phyloP scores from a whole-genome alignment of 495 filamentous ascomycete species.

The Tuber microsphaerosporum region DNA sequence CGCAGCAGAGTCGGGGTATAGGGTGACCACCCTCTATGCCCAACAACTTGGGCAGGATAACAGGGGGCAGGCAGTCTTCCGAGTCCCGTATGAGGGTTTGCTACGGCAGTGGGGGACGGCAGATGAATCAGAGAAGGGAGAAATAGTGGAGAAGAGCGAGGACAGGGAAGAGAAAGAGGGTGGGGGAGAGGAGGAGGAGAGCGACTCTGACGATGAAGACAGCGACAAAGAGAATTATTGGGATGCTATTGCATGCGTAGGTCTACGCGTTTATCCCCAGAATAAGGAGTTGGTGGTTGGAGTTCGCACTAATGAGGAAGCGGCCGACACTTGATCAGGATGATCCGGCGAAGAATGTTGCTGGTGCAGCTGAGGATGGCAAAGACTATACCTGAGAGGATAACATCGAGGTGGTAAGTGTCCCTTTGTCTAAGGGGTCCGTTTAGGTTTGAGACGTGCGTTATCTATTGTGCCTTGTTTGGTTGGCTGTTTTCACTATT shows the following conservation, averaged over 20 bases:
- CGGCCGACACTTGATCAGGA: conserved; percentile 28
- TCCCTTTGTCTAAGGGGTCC: neutral
- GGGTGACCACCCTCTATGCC: neutral
- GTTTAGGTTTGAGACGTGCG: too few relatives aligned
- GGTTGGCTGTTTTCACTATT: too few relatives aligned
- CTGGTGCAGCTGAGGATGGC: neutral
- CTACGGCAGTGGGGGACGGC: too few relatives aligned
- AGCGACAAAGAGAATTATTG: conserved; percentile 21
- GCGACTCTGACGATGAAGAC: conserved; percentile 15
- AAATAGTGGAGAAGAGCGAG: neutral
- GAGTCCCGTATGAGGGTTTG: too few relatives aligned
- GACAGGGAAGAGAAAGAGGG: too few relatives aligned
- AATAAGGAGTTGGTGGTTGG: conserved; percentile 20
- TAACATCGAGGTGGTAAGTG: neutral
- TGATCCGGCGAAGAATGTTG: conserved; percentile 18
- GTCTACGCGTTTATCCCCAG: conserved; percentile 34
- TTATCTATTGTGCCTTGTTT: too few relatives aligned
- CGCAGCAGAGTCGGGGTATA: neutral
- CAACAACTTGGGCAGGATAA: too few relatives aligned
- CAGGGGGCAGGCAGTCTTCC: too few relatives aligned
- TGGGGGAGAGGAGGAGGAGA: too few relatives aligned
- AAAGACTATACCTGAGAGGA: neutral
- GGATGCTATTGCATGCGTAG: conserved; percentile 35
- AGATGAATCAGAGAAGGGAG: too few relatives aligned
- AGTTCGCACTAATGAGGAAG: conserved; percentile 9